Evolutionary conservation across 2,329 filamentous ascomycete genomes (phyloP).

Genomic region (Xylaria sp.): DNA sequence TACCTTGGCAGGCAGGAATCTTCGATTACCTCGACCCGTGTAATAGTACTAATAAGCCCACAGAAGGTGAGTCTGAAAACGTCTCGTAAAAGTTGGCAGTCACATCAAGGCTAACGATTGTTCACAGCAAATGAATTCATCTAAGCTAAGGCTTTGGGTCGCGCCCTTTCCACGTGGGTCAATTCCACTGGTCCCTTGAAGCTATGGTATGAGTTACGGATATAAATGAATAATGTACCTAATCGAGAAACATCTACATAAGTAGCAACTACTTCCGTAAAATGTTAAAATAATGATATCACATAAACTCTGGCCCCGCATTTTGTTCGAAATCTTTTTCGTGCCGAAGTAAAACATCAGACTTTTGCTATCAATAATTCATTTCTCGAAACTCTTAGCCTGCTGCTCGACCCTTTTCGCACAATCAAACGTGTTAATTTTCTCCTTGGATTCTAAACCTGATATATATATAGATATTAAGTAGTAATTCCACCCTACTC

Average conservation of each 20-base stretch:
- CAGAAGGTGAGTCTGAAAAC: neutral
- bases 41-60: neutral
- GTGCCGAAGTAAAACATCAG: too few relatives aligned
- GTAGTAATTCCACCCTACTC: too few relatives aligned
- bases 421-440: too few relatives aligned
- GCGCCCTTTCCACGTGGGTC: neutral
- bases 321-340: too few relatives aligned
- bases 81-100: neutral
- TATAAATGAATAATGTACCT: neutral
- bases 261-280: neutral
- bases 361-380: too few relatives aligned
- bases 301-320: neutral
- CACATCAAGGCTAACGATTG: neutral
- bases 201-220: neutral
- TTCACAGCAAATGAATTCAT: neutral
- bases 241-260: neutral
- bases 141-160: too few relatives aligned
- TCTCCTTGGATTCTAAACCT: too few relatives aligned
- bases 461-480: too few relatives aligned
- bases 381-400: too few relatives aligned
- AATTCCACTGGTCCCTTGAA: neutral
- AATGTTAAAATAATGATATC: neutral
- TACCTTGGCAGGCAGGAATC: conserved; percentile 1
- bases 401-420: too few relatives aligned
- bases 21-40: neutral